Evolutionary conservation across 768 basidiomycete genomes (phyloP).

Genomic region (Stropharia rugosoannulata): DNA sequence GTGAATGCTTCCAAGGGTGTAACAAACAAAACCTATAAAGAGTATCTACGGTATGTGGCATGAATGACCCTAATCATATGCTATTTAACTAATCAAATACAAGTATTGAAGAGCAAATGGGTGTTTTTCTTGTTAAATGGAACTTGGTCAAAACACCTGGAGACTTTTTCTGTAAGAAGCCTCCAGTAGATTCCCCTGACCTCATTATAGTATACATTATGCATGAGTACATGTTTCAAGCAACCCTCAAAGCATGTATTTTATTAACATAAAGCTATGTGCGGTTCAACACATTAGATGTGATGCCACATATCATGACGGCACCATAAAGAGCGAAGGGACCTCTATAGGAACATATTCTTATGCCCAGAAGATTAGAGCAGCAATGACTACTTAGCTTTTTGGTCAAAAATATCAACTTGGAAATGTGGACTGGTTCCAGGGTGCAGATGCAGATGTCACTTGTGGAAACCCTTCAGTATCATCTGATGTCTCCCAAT

Average conservation of each 20-base stretch:
- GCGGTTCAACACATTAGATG: constrained; percentile 4
- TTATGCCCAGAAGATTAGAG: constrained; percentile 37
- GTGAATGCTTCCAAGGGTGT: neutral
- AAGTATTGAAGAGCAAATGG: constrained; percentile 8
- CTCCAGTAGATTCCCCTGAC: constrained; percentile 4
- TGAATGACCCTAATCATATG: too few species aligned
- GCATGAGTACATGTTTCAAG: too few species aligned
- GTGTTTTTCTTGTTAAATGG: neutral
- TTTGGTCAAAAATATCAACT: constrained; percentile 26
- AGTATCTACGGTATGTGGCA: constrained; percentile 25
- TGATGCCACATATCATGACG: constrained; percentile 10
- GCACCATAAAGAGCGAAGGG: constrained; percentile 3
- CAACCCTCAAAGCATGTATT: too few species aligned
- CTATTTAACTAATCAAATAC: neutral
- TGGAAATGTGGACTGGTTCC: constrained; percentile 28
- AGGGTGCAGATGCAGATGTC: neutral
- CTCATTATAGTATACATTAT: constrained; percentile 1
- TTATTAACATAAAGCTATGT: too few species aligned
- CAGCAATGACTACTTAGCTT: constrained; percentile 26
- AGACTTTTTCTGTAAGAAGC: constrained; percentile 9
- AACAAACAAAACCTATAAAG: neutral
- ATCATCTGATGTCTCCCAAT: constrained; percentile 12
- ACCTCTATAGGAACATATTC: constrained; percentile 15
- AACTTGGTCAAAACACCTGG: neutral
- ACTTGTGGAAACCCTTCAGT: constrained; percentile 15